phyloP scores from a whole-genome alignment of 176 grass and related monocot species.

The Eleusine coracana region DNA sequence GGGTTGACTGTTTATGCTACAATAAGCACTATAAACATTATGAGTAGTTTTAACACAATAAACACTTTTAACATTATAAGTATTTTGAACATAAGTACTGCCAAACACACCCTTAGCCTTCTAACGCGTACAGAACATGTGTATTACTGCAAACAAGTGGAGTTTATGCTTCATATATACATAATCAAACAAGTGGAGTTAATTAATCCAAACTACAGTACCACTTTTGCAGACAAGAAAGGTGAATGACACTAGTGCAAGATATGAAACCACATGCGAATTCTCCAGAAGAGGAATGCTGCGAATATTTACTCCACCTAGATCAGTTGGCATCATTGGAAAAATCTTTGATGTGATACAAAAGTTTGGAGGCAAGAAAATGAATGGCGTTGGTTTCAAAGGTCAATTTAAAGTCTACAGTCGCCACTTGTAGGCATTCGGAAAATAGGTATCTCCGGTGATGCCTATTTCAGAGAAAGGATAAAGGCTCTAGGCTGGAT shows the following conservation, averaged over 20 bases:
- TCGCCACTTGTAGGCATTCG: neutral
- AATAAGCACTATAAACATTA: too few relatives aligned
- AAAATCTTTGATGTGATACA: conserved; percentile 48
- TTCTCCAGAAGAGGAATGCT: conserved; percentile 47
- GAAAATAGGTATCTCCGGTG: neutral
- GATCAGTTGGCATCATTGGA: conserved; percentile 19
- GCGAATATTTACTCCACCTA: conserved; percentile 38
- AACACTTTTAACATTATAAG: too few relatives aligned
- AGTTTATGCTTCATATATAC: neutral
- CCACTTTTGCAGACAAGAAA: neutral
- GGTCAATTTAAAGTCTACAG: conserved; percentile 41
- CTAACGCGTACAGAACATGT: too few relatives aligned
- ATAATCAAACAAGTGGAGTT: neutral
- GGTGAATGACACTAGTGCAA: neutral
- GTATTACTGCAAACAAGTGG: too few relatives aligned
- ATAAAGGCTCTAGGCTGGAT: neutral
- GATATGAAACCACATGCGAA: conserved; percentile 18
- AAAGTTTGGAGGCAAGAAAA: conserved; percentile 3
- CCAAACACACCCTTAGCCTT: too few relatives aligned
- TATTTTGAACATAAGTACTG: too few relatives aligned
- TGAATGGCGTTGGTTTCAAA: neutral
- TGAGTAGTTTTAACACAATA: too few relatives aligned
- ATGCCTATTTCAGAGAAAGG: neutral
- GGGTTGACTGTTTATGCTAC: too few relatives aligned
- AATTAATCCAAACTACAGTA: conserved; percentile 16